Evolutionary conservation across 768 basidiomycete species (phyloP).

Genomic region (Dendrothele bispora): DNA sequence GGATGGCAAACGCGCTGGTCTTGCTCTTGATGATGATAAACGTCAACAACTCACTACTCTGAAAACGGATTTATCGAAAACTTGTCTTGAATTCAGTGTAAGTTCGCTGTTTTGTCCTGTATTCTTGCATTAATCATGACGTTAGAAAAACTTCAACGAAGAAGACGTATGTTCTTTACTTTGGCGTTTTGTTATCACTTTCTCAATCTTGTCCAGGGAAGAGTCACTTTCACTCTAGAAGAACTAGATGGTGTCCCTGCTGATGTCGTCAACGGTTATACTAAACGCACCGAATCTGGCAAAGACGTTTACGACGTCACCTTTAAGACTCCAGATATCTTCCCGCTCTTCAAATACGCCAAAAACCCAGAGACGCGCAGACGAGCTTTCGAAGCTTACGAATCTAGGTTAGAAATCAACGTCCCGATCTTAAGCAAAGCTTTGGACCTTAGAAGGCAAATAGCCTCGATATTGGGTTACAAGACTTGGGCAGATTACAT

Average conservation of each 20-base stretch:
- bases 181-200: background rate
- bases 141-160: conserved; percentile 86
- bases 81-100: conserved; percentile 78
- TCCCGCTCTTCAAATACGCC: conserved; percentile 81
- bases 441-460: conserved; percentile 67
- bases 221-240: conserved; percentile 63
- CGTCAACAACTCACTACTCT: conserved; percentile 54
- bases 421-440: conserved; percentile 68
- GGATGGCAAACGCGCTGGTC: conserved; percentile 78
- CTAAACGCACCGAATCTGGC: conserved; percentile 57
- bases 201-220: conserved; percentile 39
- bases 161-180: conserved; percentile 55
- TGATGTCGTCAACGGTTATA: conserved; percentile 78
- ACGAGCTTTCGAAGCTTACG: conserved; percentile 64
- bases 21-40: conserved; percentile 67
- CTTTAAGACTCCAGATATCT: conserved; percentile 81
- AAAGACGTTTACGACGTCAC: conserved; percentile 71
- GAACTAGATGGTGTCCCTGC: conserved; percentile 80
- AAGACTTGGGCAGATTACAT: conserved; percentile 82
- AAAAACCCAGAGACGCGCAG: conserved; percentile 68
- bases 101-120: conserved; percentile 21
- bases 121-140: conserved; percentile 3
- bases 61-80: conserved; percentile 77
- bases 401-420: conserved; percentile 68
- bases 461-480: conserved; percentile 69